These are phyloP conservation scores for Paspalum vaginatum DNA, from an alignment of 176 grass and related monocot genomes.

Conservation along the genomic window DNA sequence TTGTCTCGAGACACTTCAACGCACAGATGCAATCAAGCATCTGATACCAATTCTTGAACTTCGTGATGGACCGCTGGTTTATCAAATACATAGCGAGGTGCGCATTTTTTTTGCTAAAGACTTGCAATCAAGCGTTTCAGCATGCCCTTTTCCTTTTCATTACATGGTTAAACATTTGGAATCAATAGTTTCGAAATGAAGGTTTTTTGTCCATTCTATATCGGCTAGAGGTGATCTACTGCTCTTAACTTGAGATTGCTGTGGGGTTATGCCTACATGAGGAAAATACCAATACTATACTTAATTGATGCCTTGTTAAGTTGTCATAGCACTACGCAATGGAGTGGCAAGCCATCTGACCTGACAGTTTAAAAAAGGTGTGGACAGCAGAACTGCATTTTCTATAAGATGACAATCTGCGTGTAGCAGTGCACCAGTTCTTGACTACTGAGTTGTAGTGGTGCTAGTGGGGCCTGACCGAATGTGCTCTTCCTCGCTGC, in stretches of 20 bases:
- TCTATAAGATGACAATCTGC: constrained; percentile 7
- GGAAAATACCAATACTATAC: background rate
- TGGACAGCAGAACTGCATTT: background rate
- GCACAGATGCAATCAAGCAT: constrained; percentile 98
- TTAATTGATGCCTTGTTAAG: background rate
- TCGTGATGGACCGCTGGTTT: constrained; percentile 79
- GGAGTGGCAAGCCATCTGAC: background rate
- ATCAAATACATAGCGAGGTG: constrained; percentile 96
- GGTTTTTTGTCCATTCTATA: background rate
- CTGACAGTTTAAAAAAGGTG: background rate
- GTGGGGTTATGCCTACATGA: background rate
- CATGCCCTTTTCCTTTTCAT: background rate
- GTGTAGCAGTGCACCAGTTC: background rate
- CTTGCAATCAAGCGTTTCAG: constrained; percentile 2
- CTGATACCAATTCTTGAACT: constrained; percentile 98
- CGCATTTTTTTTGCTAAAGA: background rate
- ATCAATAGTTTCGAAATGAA: background rate
- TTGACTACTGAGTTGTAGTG: background rate
- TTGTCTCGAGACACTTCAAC: constrained; percentile 96
- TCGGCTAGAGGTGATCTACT: background rate
- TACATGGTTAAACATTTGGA: background rate
- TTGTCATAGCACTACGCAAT: background rate
- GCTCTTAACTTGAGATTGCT: background rate
- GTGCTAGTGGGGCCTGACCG: background rate
- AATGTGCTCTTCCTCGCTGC: too few species aligned